Percentiles rank a stretch among this genome's conserved stretches.
Conservation (phyloP, 192 early-diverging fungal species). For the Umbelopsis isabellina region DNA sequence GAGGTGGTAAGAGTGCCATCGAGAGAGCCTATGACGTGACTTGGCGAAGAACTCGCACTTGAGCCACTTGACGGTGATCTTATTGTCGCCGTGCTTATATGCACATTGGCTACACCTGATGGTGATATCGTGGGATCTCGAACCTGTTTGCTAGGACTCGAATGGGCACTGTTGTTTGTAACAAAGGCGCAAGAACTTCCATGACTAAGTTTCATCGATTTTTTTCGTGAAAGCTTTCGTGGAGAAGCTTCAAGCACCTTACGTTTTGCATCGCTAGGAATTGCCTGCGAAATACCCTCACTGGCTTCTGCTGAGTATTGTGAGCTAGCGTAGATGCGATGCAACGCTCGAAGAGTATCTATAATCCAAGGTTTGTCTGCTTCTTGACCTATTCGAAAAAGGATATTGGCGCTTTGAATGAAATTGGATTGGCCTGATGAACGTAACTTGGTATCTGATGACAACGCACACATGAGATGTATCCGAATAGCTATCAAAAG, state of each 20-base stretch:
- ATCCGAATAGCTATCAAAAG: slow-evolving; percentile 11
- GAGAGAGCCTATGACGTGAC: background rate
- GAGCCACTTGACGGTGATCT: slow-evolving; percentile 1
- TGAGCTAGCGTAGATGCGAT: background rate
- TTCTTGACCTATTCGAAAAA: slow-evolving; percentile 2
- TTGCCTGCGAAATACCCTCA: background rate
- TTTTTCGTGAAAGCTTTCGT: background rate
- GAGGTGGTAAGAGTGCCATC: background rate
- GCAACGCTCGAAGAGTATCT: background rate
- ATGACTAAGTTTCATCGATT: background rate
- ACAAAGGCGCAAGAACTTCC: background rate
- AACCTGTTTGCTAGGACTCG: background rate
- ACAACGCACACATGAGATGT: slow-evolving; percentile 9
- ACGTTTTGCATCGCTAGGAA: background rate
- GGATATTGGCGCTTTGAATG: background rate
- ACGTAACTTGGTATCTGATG: background rate
- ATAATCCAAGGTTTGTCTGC: background rate
- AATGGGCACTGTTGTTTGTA: background rate
- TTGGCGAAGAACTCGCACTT: slow-evolving; percentile 8
- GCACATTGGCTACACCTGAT: background rate
- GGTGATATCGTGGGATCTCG: background rate
- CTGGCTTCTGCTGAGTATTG: background rate
- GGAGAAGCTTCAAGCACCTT: background rate
- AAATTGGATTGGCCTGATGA: background rate
- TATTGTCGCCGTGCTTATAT: background rate